Evolutionary conservation across 495 filamentous ascomycete species (phyloP).

Genomic region (Daldinia decipiens): DNA sequence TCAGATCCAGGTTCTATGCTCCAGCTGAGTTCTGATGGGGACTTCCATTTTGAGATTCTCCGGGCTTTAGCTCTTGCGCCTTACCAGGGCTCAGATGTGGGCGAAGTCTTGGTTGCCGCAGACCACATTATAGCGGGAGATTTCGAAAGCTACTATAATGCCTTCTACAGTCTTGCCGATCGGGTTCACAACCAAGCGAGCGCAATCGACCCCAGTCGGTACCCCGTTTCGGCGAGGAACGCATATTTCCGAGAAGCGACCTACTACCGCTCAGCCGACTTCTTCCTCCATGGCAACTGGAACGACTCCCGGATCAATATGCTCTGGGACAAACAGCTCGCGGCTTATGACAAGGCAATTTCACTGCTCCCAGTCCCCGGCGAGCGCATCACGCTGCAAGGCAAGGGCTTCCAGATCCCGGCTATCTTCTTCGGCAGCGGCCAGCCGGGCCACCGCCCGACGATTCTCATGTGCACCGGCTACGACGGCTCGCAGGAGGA

Average conservation of each 20-base stretch:
- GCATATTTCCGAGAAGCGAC: conserved; percentile 51
- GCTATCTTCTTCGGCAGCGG: conserved; percentile 46
- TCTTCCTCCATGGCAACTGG: conserved; percentile 57
- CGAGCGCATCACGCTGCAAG: conserved; percentile 48
- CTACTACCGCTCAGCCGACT: conserved; percentile 59
- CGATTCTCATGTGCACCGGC: conserved; percentile 52
- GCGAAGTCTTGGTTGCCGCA: conserved; percentile 51
- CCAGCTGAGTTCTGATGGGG: conserved; percentile 41
- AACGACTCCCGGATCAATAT: conserved; percentile 58
- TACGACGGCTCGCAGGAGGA: conserved; percentile 61
- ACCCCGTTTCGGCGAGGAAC: conserved; percentile 50
- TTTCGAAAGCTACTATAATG: conserved; percentile 49
- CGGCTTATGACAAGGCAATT: conserved; percentile 69
- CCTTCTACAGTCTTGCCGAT: conserved; percentile 50
- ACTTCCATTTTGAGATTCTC: conserved; percentile 53
- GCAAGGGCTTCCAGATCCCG: conserved; percentile 47
- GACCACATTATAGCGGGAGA: conserved; percentile 49
- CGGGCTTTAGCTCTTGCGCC: conserved; percentile 40
- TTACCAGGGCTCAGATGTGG: conserved; percentile 52
- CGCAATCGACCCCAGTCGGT: conserved; percentile 19
- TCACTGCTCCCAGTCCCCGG: conserved; percentile 52
- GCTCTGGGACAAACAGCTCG: conserved; percentile 74
- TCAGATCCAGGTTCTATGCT: conserved; percentile 30
- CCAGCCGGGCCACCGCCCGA: conserved; percentile 42
- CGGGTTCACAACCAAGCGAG: conserved; percentile 24